Base-by-base conservation (phyloP, 2,329 filamentous ascomycete genomes). In the Pseudocercospora musae region DNA sequence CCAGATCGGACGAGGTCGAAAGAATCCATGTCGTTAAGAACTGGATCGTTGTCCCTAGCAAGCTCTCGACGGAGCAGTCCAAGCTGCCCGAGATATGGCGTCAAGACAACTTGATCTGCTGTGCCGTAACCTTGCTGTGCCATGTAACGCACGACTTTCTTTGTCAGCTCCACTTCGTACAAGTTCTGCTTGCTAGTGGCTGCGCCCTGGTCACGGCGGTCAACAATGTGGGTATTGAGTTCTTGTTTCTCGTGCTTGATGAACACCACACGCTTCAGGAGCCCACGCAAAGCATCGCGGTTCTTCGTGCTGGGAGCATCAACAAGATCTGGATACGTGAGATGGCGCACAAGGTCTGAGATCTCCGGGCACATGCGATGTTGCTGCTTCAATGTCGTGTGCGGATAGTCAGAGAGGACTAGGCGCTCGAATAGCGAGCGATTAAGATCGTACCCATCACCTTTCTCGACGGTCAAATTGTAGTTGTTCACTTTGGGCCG, bases 281-380 rank as follows among this genome's bases (percentile, higher is more conserved):
- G 78, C 0, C 85, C 85, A 0, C 77, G 71, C 0, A 88, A 79
- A 10, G 79, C 68, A 0, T 83, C 82, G 23, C 80, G 77, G 0
- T 67, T n/a, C 0, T 1, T 33, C 0, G 79, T 79, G 0, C 66
- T 73, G 0, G 74, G 66, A 6, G 80, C 78, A 68, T 91, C 87
- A 9, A 79, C 55, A 0, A 91, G 75, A 0, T 76, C 65, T 0
- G 82, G 83, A 63, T 91, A 90, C 0, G 88, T 72, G 0, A 84
- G 83, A 0, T 79, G 74, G 0, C 85, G 77, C 8, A 90, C 77
- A 0, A 91, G 79, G 1, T 73, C 72, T 0, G 88, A 81, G 9
- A 91, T 87, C 0, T 79, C 79, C 0, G 88, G 88, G 57, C 83
- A 80, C 87, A 91, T 91, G 11, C 88, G 80, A n/a, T 87, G 78